Base-by-base conservation (phyloP, 2,329 filamentous ascomycete genomes). In the Aspergillus oerlinghausenensis region DNA sequence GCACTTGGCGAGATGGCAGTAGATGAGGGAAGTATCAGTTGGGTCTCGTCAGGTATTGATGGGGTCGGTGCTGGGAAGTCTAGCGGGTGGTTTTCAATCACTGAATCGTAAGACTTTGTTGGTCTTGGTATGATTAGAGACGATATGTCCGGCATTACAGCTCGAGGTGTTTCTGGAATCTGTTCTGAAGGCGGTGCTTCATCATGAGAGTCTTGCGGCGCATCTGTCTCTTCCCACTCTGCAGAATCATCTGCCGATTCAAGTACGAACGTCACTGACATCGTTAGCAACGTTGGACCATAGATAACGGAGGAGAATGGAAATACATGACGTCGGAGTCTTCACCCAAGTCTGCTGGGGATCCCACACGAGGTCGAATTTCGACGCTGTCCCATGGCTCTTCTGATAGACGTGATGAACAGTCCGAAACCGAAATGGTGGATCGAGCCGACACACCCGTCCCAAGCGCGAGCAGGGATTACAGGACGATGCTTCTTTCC, bases 341-440 rank as follows among this genome's bases (percentile, higher is more conserved):
- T 66, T 60, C n/a, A 72, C 68, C 70, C 70, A 72, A 2, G 64
- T 61, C 55, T 72, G 70, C 6, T 60, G 55, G 3, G 64, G 51
- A 60, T 68, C 67, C 70, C 70, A 73, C 7, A 56, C 64, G 17
- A 73, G 48, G 23, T 70, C 67, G 10, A 67, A 72, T 23, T 63
- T 65, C 2, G 66, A 61, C 7, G 66, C 55, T 6, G 57, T 56
- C 14, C 65, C 66, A 26, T 67, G 62, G 45, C 59, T 63, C 25
- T 71, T 71, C 49, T 72, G 70, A 56, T 70, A 71, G 9, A 72
- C 66, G 61, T 72, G 68, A 26, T 63, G 66, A 10, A 72, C 70
- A 14, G 64, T 57, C 51, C 68, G 70, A 58, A 73, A 73, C 29
- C 67, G 65, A 53, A 72, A 73, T 1, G 63, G 69, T 14, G 70